Evolutionary conservation across 495 filamentous ascomycete species (phyloP).

Genomic region (Zalerion maritima): DNA sequence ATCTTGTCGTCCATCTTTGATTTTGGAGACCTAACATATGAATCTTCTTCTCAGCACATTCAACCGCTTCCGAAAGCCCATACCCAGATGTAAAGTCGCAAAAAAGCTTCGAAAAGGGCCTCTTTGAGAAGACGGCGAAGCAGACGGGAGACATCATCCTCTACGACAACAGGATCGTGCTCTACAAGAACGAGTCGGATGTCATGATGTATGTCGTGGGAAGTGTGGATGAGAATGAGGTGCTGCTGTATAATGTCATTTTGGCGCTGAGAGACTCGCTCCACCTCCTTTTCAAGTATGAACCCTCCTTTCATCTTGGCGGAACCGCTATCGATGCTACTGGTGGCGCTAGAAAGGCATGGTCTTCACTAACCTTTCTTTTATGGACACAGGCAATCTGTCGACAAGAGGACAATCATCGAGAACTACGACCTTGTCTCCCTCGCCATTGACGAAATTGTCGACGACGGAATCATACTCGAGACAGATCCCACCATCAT

Average conservation of each 20-base stretch:
- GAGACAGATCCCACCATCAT: constrained; percentile 93
- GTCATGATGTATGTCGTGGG: constrained; percentile 95
- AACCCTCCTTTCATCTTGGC: too few species aligned
- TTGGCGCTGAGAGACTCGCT: constrained; percentile 77
- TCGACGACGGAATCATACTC: constrained; percentile 91
- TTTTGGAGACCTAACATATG: not conserved
- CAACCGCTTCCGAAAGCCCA: constrained; percentile 38
- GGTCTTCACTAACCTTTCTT: constrained; percentile 3
- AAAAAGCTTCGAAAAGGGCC: constrained; percentile 88
- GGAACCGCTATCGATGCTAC: not conserved
- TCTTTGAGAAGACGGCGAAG: constrained; percentile 93
- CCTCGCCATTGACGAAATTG: constrained; percentile 86
- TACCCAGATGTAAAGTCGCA: constrained; percentile 87
- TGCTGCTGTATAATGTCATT: constrained; percentile 86
- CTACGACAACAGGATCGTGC: constrained; percentile 86
- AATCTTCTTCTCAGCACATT: constrained; percentile 7
- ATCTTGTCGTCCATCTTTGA: constrained; percentile 1
- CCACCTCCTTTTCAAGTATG: constrained; percentile 83
- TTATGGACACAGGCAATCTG: constrained; percentile 52
- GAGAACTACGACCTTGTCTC: constrained; percentile 94
- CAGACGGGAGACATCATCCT: constrained; percentile 88
- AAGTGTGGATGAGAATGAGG: constrained; percentile 87
- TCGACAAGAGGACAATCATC: constrained; percentile 92
- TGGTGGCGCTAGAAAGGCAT: not conserved
- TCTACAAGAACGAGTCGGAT: constrained; percentile 96